Evolutionary conservation across 2,329 filamentous ascomycete species (phyloP).

Genomic region (Venturiaceae sp.): DNA sequence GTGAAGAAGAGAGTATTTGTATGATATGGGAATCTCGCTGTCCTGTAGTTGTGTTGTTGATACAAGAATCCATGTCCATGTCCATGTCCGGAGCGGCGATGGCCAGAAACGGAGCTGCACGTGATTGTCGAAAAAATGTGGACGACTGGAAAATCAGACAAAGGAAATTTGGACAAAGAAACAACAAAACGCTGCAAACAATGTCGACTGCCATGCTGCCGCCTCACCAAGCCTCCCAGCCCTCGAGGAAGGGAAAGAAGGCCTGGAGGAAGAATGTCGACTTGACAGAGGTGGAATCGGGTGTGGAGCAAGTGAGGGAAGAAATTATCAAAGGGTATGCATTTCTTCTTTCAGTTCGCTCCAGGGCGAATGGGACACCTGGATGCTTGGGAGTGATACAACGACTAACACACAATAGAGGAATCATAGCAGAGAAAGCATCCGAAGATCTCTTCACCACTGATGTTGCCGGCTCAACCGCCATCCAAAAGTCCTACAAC

Average conservation of each 20-base stretch:
- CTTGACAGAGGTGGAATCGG: conserved; percentile 72
- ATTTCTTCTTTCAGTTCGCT: not conserved
- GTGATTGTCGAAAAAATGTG: no score
- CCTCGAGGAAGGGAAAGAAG: conserved; percentile 95
- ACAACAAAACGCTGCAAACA: not conserved
- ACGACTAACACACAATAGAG: conserved; percentile 24
- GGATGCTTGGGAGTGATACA: no score
- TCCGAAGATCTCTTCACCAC: conserved; percentile 79
- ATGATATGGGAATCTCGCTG: not conserved
- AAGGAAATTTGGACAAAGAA: not conserved
- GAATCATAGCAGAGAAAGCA: conserved; percentile 72
- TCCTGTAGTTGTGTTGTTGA: not conserved
- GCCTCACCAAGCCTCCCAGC: conserved; percentile 74
- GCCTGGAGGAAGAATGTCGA: conserved; percentile 99
- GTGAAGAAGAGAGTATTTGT: not conserved
- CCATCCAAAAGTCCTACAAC: conserved; percentile 54
- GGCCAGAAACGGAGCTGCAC: not conserved
- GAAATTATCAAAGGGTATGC: conserved; percentile 79
- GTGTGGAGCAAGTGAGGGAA: conserved; percentile 74
- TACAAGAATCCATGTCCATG: not conserved
- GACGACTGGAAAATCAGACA: not conserved
- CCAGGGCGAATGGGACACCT: not conserved
- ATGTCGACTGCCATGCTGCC: conserved; percentile 19
- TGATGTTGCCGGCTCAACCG: conserved; percentile 62
- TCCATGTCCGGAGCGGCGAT: not conserved